These are phyloP conservation scores for Diaporthe caulivora DNA, from an alignment of 2,329 filamentous ascomycete genomes.

Conservation along the genomic window DNA sequence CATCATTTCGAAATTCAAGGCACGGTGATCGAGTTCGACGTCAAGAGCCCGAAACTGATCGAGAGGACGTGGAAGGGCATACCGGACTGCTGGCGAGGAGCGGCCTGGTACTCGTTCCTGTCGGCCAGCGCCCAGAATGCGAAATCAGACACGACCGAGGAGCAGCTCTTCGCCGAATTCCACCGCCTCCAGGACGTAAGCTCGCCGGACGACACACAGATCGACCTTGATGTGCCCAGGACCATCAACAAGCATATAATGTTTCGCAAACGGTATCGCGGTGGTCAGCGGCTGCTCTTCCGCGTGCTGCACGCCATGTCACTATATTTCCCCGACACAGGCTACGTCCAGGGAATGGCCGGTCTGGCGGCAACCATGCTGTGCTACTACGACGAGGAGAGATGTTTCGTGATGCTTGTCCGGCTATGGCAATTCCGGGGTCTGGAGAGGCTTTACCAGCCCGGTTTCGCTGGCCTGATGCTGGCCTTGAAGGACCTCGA, in stretches of 20 bases:
- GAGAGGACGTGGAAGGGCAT: slow-evolving; percentile 98
- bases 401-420: slow-evolving; percentile 96
- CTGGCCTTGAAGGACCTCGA: slow-evolving; percentile 88
- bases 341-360: slow-evolving; percentile 99
- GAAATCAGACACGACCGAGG: slow-evolving; percentile 73
- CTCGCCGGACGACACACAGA: slow-evolving; percentile 94
- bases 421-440: slow-evolving; percentile 92
- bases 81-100: slow-evolving; percentile 92
- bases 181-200: slow-evolving; percentile 78
- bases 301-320: slow-evolving; percentile 92
- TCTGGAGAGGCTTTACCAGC: slow-evolving; percentile 84
- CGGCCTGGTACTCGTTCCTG: slow-evolving; percentile 96
- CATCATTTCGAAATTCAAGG: slow-evolving; percentile 67
- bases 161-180: slow-evolving; percentile 79
- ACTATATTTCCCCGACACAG: slow-evolving; percentile 89
- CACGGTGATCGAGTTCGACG: slow-evolving; percentile 83
- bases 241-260: slow-evolving; percentile 97
- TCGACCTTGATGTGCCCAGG: slow-evolving; percentile 94
- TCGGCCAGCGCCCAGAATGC: slow-evolving; percentile 78
- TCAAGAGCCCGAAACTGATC: slow-evolving; percentile 84
- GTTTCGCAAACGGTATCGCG: slow-evolving; percentile 92
- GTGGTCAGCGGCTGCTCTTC: slow-evolving; percentile 92
- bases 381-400: slow-evolving; percentile 97
- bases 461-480: slow-evolving; percentile 89
- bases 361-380: slow-evolving; percentile 91